Percentiles rank a stretch among this genome's conserved stretches.
These are phyloP conservation scores for Aspergillus sp. DNA, from an alignment of 2,329 filamentous ascomycete species.

Conservation along the genomic window DNA sequence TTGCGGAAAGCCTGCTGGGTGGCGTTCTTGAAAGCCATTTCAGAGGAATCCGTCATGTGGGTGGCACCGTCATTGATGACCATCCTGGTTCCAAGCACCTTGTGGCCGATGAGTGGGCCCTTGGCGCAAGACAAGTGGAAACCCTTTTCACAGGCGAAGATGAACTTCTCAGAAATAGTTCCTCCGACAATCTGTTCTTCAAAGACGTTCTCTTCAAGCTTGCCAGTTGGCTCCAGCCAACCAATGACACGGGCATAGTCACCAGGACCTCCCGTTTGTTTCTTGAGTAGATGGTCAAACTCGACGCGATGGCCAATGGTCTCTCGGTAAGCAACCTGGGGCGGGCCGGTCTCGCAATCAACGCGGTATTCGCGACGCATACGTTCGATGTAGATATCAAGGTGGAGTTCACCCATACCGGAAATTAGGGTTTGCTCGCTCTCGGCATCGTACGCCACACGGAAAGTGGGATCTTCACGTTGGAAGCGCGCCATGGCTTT, in stretches of 20 bases:
- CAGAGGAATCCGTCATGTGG: constrained; percentile 96
- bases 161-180: constrained; percentile 91
- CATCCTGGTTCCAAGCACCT: constrained; percentile 87
- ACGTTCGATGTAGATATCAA: constrained; percentile 97
- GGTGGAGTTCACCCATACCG: constrained; percentile 95
- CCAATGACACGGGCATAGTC: constrained; percentile 93
- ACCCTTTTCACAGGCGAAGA: constrained; percentile 93
- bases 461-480: constrained; percentile 96
- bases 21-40: constrained; percentile 92
- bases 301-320: constrained; percentile 79
- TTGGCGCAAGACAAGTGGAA: constrained; percentile 82
- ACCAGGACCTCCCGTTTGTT: constrained; percentile 93
- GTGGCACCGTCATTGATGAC: constrained; percentile 94
- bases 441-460: constrained; percentile 88
- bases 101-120: constrained; percentile 90
- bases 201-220: constrained; percentile 77
- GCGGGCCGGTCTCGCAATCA: constrained; percentile 92
- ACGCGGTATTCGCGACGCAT: constrained; percentile 97
- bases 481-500: constrained; percentile 99
- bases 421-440: constrained; percentile 97
- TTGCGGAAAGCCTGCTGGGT: constrained; percentile 97
- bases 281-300: constrained; percentile 93
- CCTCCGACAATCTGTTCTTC: constrained; percentile 87
- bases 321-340: constrained; percentile 95
- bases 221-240: constrained; percentile 83